A percentile compares a stretch with the other conserved stretches of the same genome.
These are phyloP conservation scores for Apophysomyces variabilis DNA, from an alignment of 371 early-diverging fungal species.

Conservation along the genomic window DNA sequence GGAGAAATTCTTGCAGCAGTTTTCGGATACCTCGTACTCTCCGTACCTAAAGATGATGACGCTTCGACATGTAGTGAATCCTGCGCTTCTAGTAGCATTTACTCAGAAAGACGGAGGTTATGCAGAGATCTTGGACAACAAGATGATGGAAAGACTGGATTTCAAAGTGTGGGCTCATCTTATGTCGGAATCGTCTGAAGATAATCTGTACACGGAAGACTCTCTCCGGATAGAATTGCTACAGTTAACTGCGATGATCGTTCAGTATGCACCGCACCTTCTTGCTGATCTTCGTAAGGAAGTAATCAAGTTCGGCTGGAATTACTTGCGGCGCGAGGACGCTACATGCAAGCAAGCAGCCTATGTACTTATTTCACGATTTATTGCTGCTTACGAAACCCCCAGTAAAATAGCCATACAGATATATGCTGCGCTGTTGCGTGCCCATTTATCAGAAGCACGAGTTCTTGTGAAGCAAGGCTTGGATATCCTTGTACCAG, in stretches of 20 bases:
- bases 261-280: slow-evolving; percentile 79
- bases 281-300: slow-evolving; percentile 88
- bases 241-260: slow-evolving; percentile 89
- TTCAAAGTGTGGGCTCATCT: slow-evolving; percentile 74
- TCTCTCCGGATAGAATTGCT: slow-evolving; percentile 86
- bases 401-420: slow-evolving; percentile 92
- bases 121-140: slow-evolving; percentile 63
- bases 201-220: slow-evolving; percentile 66
- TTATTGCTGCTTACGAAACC: slow-evolving; percentile 91
- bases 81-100: slow-evolving; percentile 71
- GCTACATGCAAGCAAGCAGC: slow-evolving; percentile 94
- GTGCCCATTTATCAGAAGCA: slow-evolving; percentile 87
- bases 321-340: slow-evolving; percentile 88
- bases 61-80: slow-evolving; percentile 78
- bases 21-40: slow-evolving; percentile 49
- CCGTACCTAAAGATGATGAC: slow-evolving; percentile 67
- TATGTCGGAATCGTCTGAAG: slow-evolving; percentile 56
- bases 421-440: slow-evolving; percentile 86
- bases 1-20: slow-evolving; percentile 68
- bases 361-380: slow-evolving; percentile 89
- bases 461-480: slow-evolving; percentile 90
- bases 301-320: slow-evolving; percentile 96
- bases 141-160: slow-evolving; percentile 72
- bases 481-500: slow-evolving; percentile 90
- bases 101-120: slow-evolving; percentile 56